Evolutionary conservation across 2,329 filamentous ascomycete species (phyloP).

Genomic region (Verticillium nonalfalfae): DNA sequence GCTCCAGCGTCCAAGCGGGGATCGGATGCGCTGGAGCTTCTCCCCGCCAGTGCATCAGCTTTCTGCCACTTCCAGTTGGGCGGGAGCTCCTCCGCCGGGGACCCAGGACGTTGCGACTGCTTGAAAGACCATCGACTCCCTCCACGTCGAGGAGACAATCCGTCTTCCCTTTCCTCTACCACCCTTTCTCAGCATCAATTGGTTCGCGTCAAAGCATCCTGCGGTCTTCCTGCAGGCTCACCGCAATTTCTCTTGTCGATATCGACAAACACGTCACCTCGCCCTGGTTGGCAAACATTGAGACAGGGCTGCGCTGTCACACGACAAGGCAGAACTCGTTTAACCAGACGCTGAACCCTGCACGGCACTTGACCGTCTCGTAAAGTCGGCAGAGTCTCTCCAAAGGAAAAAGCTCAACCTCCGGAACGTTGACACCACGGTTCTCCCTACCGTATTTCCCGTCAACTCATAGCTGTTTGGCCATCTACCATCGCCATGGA

Average conservation of each 20-base stretch:
- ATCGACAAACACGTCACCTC: not conserved
- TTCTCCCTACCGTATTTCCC: too few species aligned
- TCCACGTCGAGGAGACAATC: not conserved
- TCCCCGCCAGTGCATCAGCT: conserved; percentile 7
- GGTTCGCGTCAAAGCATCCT: not conserved
- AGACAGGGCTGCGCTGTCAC: not conserved
- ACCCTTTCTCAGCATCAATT: not conserved
- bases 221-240: not conserved
- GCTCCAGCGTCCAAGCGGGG: conserved; percentile 4
- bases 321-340: not conserved
- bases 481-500: conserved; percentile 13
- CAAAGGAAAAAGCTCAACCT: too few species aligned
- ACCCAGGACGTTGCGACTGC: not conserved
- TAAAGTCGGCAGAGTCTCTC: not conserved
- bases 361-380: not conserved
- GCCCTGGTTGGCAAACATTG: not conserved
- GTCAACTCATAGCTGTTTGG: too few species aligned
- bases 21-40: not conserved
- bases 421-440: too few species aligned
- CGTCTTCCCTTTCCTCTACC: not conserved
- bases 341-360: not conserved
- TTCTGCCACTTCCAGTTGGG: not conserved
- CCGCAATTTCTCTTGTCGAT: not conserved
- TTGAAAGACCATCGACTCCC: not conserved
- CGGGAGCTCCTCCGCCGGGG: not conserved